Evolutionary conservation across 2,329 filamentous ascomycete species (phyloP).

Genomic region (Epichloe coenophiala): DNA sequence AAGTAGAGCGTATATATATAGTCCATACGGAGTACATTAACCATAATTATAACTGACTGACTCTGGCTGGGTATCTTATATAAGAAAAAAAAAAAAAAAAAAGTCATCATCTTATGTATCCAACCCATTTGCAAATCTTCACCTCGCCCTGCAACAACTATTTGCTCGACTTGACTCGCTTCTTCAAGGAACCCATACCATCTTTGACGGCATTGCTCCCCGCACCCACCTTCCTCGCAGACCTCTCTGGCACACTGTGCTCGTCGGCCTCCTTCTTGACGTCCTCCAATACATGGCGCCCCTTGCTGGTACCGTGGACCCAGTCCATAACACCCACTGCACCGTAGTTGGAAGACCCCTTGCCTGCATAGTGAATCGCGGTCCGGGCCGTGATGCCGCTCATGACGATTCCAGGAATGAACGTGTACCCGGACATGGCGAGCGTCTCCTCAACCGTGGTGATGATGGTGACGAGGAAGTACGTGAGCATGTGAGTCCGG

Average conservation of each 20-base stretch:
- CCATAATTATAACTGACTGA: too few relatives aligned
- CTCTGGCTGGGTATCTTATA: not conserved
- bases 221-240: slow-evolving; percentile 18
- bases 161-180: slow-evolving; percentile 14
- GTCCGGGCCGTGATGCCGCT: slow-evolving; percentile 33
- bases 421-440: slow-evolving; percentile 53
- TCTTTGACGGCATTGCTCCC: slow-evolving; percentile 17
- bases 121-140: not conserved
- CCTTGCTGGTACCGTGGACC: slow-evolving; percentile 40
- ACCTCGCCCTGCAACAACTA: slow-evolving; percentile 8
- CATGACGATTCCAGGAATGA: slow-evolving; percentile 40
- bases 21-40: too few relatives aligned
- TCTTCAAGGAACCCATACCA: slow-evolving; percentile 18
- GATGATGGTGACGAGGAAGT: slow-evolving; percentile 49
- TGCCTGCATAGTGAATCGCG: slow-evolving; percentile 30
- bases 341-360: slow-evolving; percentile 46
- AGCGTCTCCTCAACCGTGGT: slow-evolving; percentile 54
- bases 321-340: slow-evolving; percentile 51
- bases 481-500: slow-evolving; percentile 60
- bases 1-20: too few relatives aligned
- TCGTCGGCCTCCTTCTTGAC: slow-evolving; percentile 42
- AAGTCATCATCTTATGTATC: not conserved
- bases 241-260: slow-evolving; percentile 33
- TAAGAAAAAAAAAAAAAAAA: not conserved
- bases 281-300: slow-evolving; percentile 39